Evolutionary conservation across 371 early-diverging fungal genomes (phyloP).

Genomic region (Mortierella sp.): DNA sequence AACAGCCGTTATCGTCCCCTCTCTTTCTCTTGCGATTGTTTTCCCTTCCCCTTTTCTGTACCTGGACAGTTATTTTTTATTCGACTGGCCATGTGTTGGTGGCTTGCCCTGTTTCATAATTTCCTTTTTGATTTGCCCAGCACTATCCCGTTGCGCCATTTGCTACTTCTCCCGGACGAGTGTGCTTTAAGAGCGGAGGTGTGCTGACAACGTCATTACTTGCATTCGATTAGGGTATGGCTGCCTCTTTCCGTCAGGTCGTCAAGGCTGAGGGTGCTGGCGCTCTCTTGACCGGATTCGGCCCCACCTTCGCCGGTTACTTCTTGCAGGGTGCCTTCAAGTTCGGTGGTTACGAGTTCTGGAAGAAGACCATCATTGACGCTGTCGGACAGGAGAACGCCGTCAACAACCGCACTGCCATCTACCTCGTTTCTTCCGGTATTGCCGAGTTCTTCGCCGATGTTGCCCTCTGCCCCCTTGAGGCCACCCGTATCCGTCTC

Average conservation of each 20-base stretch:
- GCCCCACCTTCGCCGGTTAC: slow-evolving; percentile 88
- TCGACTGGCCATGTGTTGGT: neutral
- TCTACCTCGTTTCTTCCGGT: slow-evolving; percentile 86
- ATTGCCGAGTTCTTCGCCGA: slow-evolving; percentile 95
- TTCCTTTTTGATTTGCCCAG: too few species aligned
- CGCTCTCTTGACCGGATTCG: slow-evolving; percentile 87
- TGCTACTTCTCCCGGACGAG: too few species aligned
- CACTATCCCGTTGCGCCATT: too few species aligned
- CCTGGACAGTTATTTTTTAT: neutral
- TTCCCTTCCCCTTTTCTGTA: neutral
- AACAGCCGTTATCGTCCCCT: too few species aligned
- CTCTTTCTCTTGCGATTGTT: too few species aligned
- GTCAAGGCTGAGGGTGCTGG: slow-evolving; percentile 85
- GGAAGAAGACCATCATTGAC: slow-evolving; percentile 84
- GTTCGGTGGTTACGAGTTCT: slow-evolving; percentile 93
- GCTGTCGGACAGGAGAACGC: slow-evolving; percentile 81
- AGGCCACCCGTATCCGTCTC: slow-evolving; percentile 84
- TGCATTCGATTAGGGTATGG: slow-evolving; percentile 42
- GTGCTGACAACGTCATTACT: neutral
- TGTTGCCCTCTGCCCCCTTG: slow-evolving; percentile 85
- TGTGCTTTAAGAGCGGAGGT: too few species aligned
- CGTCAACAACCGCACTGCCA: slow-evolving; percentile 82
- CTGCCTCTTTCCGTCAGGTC: slow-evolving; percentile 87
- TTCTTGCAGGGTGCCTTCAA: slow-evolving; percentile 87
- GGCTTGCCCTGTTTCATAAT: neutral